Evolutionary conservation across 768 basidiomycete genomes (phyloP).

Genomic region (Omphalotus guepiniiformis): DNA sequence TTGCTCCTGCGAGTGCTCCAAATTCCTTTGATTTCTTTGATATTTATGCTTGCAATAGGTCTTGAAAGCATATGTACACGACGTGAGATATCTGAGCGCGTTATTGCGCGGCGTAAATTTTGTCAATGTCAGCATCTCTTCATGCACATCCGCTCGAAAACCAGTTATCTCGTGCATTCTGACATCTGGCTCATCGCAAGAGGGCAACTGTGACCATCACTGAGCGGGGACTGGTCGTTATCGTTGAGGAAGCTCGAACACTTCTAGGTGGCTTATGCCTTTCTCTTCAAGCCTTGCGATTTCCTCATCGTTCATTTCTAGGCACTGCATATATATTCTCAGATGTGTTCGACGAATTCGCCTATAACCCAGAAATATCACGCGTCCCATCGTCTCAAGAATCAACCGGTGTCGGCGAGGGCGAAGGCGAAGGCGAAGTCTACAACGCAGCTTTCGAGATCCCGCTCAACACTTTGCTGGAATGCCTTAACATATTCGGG

Average conservation of each 20-base stretch:
- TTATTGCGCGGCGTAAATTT: constrained; percentile 83
- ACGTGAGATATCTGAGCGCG: constrained; percentile 76
- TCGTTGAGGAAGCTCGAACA: constrained; percentile 82
- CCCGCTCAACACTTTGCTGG: constrained; percentile 77
- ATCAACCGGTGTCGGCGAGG: constrained; percentile 24
- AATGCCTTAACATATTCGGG: constrained; percentile 92
- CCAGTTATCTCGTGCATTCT: constrained; percentile 5
- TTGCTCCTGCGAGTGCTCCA: no score
- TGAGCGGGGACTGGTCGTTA: constrained; percentile 64
- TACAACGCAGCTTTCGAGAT: constrained; percentile 66
- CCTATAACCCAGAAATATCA: constrained; percentile 46
- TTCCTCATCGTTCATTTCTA: constrained; percentile 25
- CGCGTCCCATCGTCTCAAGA: constrained; percentile 17
- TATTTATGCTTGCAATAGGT: constrained; percentile 32
- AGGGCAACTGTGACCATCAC: constrained; percentile 74
- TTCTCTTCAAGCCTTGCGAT: neutral
- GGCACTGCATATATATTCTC: constrained; percentile 81
- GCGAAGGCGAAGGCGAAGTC: constrained; percentile 18
- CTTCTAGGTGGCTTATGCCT: constrained; percentile 56
- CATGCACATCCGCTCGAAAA: neutral
- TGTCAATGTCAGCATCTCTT: constrained; percentile 52
- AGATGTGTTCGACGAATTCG: constrained; percentile 77
- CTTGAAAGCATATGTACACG: constrained; percentile 69
- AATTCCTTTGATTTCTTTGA: no score
- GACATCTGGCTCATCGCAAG: constrained; percentile 31